These are phyloP conservation scores for Quambalaria eucalypti DNA, from an alignment of 1,284 basidiomycete genomes.

Conservation along the genomic window DNA sequence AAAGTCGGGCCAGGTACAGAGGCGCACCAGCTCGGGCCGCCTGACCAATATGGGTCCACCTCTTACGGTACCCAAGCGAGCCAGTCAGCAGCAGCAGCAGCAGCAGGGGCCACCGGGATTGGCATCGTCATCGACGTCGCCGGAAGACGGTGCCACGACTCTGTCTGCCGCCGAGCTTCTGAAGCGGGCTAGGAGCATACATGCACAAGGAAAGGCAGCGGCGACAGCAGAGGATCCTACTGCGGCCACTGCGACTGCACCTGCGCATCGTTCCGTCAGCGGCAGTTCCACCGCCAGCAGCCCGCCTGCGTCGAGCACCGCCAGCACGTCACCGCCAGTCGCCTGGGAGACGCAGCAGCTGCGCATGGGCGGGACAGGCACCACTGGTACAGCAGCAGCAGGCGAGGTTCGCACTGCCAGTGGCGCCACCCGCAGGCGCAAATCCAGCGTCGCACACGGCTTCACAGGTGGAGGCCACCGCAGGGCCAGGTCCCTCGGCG, in stretches of 20 bases:
- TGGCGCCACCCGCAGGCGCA: neutral
- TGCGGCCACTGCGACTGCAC: no score
- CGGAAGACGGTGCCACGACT: no score
- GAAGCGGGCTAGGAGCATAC: no score
- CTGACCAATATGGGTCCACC: neutral
- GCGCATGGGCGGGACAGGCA: neutral
- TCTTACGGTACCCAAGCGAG: no score
- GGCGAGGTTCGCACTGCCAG: neutral
- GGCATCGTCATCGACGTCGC: no score
- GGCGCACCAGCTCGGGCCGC: neutral
- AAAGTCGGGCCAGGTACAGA: no score
- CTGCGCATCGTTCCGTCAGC: no score
- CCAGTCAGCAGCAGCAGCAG: no score
- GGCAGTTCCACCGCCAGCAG: neutral
- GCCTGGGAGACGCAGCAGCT: neutral
- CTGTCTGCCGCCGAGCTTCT: no score
- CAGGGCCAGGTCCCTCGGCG: slow-evolving; percentile 37
- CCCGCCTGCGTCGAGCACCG: neutral
- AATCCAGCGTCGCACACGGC: neutral
- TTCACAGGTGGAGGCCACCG: slow-evolving; percentile 20
- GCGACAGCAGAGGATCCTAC: no score
- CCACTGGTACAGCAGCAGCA: neutral
- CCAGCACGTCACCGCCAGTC: neutral
- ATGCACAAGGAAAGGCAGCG: no score
- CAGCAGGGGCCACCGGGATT: no score